A percentile compares a stretch with the other conserved stretches of the same genome.
These are phyloP conservation scores for Cercospora sp. DNA, from an alignment of 2,329 filamentous ascomycete species.

Conservation along the genomic window DNA sequence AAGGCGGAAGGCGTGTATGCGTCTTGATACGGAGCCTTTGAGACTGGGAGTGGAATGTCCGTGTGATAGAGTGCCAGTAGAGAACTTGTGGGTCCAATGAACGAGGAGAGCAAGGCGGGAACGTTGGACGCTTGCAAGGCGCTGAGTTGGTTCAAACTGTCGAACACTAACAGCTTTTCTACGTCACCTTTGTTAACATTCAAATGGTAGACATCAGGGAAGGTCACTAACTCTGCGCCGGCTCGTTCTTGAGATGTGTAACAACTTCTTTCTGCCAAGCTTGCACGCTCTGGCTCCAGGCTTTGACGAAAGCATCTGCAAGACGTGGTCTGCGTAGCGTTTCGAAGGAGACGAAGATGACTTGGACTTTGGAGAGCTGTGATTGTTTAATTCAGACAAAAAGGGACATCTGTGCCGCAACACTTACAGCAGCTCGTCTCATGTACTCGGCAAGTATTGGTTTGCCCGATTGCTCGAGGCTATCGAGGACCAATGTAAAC, in stretches of 20 bases:
- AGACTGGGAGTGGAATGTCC: conserved; percentile 64
- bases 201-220: too few species aligned
- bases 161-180: conserved; percentile 75
- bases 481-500: conserved; percentile 82
- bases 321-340: conserved; percentile 65
- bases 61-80: conserved; percentile 79
- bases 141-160: conserved; percentile 71
- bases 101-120: conserved; percentile 67
- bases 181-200: neutral
- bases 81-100: conserved; percentile 66
- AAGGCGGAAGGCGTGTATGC: conserved; percentile 67
- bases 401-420: neutral
- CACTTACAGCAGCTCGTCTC: conserved; percentile 66
- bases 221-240: conserved; percentile 24
- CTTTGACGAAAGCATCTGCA: conserved; percentile 64
- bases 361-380: conserved; percentile 64
- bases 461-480: conserved; percentile 74
- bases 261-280: conserved; percentile 37
- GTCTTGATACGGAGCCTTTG: conserved; percentile 36
- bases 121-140: conserved; percentile 58
- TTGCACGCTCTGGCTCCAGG: conserved; percentile 36
- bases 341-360: conserved; percentile 77
- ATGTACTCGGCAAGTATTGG: conserved; percentile 73
- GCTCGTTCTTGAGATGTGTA: conserved; percentile 25
- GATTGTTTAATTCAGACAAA: conserved; percentile 18